phyloP scores from a whole-genome alignment of 805 yeast genomes.

The Vanderwaltozyma verrucispora region DNA sequence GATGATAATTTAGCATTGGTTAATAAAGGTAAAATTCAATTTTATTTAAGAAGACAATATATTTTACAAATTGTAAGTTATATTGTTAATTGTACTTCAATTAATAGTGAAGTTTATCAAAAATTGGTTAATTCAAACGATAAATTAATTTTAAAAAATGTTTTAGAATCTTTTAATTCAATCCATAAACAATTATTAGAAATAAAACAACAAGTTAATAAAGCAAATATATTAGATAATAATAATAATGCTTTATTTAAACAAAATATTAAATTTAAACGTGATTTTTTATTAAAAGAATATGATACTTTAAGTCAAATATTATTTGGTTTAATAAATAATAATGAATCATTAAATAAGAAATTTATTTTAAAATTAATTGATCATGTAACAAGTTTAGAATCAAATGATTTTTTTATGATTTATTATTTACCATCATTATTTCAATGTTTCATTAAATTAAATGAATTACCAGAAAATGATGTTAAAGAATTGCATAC shows the following conservation, averaged over 20 bases:
- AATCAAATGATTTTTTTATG: conserved; percentile 52
- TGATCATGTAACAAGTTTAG: conserved; percentile 37
- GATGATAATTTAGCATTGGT: conserved; percentile 26
- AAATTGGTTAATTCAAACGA: conserved; percentile 5
- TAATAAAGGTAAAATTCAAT: conserved; percentile 59
- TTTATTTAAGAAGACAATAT: conserved; percentile 58
- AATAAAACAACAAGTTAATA: conserved; percentile 42
- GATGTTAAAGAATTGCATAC: conserved; percentile 33
- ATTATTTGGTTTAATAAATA: conserved; percentile 40
- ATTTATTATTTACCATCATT: conserved; percentile 56
- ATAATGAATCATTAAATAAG: conserved; percentile 26
- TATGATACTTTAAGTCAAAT: conserved; percentile 68
- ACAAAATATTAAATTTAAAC: conserved; percentile 44
- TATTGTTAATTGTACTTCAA: conserved; percentile 21
- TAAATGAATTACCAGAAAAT: conserved; percentile 28
- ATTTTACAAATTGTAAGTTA: conserved; percentile 57
- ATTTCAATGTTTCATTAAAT: conserved; percentile 34
- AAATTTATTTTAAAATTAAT: conserved; percentile 33
- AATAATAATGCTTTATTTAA: conserved; percentile 35
- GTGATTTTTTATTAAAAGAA: conserved; percentile 50
- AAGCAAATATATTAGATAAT: conserved; percentile 45
- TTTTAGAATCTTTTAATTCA: conserved; percentile 45
- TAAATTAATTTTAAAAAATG: conserved; percentile 4
- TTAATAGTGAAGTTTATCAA: conserved; percentile 9
- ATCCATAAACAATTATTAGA: conserved; percentile 48